phyloP scores from a whole-genome alignment of 1,139 yeast genomes.

The Pichia sp. region DNA sequence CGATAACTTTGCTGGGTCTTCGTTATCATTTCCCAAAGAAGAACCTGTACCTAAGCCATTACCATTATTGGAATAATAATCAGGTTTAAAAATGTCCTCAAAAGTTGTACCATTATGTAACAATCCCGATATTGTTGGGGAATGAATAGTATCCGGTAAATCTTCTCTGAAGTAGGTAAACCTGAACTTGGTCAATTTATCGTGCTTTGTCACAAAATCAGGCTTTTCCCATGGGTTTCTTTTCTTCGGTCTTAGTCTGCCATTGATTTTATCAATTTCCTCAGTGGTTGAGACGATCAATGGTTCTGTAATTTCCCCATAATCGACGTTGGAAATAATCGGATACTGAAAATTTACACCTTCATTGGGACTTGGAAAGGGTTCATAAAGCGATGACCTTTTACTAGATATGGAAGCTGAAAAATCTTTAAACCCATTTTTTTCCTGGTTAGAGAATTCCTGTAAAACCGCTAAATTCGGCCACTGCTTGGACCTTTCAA shows the following conservation, averaged over 20 bases:
- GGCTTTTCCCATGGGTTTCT: slow-evolving; percentile 63
- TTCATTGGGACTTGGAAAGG: slow-evolving; percentile 14
- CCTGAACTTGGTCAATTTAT: slow-evolving; percentile 42
- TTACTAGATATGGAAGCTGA: slow-evolving; percentile 22
- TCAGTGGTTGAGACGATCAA: slow-evolving; percentile 32
- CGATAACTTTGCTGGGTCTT: not conserved
- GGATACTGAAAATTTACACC: slow-evolving; percentile 28
- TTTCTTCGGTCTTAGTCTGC: slow-evolving; percentile 68
- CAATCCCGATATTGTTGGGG: slow-evolving; percentile 82
- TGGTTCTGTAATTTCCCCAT: slow-evolving; percentile 19
- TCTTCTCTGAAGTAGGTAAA: slow-evolving; percentile 93
- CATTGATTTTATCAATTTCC: slow-evolving; percentile 55
- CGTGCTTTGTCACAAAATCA: slow-evolving; percentile 18
- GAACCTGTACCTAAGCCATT: not conserved
- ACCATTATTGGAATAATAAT: slow-evolving; percentile 24
- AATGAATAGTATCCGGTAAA: slow-evolving; percentile 78
- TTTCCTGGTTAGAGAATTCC: slow-evolving; percentile 71
- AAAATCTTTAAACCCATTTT: slow-evolving; percentile 37
- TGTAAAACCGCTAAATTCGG: slow-evolving; percentile 72
- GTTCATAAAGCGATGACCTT: slow-evolving; percentile 8
- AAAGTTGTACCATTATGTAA: slow-evolving; percentile 42
- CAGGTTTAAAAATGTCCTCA: slow-evolving; percentile 38
- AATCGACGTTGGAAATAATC: slow-evolving; percentile 24
- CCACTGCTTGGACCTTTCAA: slow-evolving; percentile 43
- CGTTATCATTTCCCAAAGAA: not conserved